A percentile compares a stretch with the other conserved stretches of the same genome.
Conservation (phyloP, 1,284 basidiomycete genomes). For the Rhodotorula sp. region DNA sequence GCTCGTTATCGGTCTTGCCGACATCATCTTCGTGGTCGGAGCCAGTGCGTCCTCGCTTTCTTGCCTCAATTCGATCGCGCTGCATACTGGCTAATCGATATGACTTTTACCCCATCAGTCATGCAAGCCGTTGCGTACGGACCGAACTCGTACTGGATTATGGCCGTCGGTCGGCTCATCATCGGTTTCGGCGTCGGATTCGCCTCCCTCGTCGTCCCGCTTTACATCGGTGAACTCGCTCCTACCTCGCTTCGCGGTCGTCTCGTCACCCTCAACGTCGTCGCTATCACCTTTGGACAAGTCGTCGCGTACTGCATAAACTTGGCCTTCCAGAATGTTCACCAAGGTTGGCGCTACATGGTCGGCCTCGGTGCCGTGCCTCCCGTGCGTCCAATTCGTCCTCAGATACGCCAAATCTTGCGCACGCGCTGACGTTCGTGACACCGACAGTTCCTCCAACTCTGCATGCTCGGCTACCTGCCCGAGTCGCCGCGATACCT, state of each 20-base stretch:
- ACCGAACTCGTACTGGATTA: conserved; percentile 68
- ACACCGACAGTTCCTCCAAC: conserved; percentile 54
- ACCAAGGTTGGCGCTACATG: conserved; percentile 78
- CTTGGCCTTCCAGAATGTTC: conserved; percentile 61
- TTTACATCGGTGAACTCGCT: conserved; percentile 80
- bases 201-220: conserved; percentile 41
- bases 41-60: conserved; percentile 49
- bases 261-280: conserved; percentile 60
- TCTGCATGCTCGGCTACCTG: conserved; percentile 62
- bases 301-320: conserved; percentile 50
- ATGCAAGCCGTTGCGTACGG: conserved; percentile 59
- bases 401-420: neutral
- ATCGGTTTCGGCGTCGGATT: conserved; percentile 59
- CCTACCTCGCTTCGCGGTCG: conserved; percentile 69
- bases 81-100: neutral
- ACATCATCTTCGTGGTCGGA: conserved; percentile 71
- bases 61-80: neutral
- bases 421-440: conserved; percentile 47
- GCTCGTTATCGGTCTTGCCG: conserved; percentile 65
- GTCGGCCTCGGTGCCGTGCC: conserved; percentile 51
- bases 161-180: conserved; percentile 67
- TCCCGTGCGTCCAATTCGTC: conserved; percentile 6
- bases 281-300: conserved; percentile 44
- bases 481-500: conserved; percentile 77
- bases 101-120: conserved; percentile 9